Percentiles rank a stretch among this genome's conserved stretches.
Conservation (phyloP, 495 filamentous ascomycete genomes). For the Aspergillus cristatus region DNA sequence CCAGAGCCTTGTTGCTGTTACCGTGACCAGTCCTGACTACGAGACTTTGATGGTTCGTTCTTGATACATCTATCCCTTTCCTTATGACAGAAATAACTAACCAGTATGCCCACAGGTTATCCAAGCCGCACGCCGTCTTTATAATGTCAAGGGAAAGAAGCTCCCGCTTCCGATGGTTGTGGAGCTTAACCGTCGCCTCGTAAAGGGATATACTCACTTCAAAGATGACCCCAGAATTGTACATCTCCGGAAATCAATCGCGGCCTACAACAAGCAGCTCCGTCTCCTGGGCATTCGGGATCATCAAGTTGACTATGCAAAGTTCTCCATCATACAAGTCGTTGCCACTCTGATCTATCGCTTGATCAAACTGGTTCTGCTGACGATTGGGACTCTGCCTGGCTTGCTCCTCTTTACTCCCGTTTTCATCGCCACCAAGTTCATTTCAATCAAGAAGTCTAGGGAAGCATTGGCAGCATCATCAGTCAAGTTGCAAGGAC, state of each 20-base stretch:
- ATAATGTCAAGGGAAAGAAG: slow-evolving; percentile 91
- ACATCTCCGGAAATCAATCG: slow-evolving; percentile 66
- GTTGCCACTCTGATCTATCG: slow-evolving; percentile 73
- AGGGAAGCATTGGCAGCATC: slow-evolving; percentile 84
- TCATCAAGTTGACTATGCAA: slow-evolving; percentile 92
- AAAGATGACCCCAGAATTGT: slow-evolving; percentile 85
- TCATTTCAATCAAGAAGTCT: slow-evolving; percentile 86
- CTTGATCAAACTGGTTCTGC: slow-evolving; percentile 59
- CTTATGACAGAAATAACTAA: slow-evolving; percentile 18
- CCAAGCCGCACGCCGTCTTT: slow-evolving; percentile 87
- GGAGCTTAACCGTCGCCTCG: slow-evolving; percentile 88
- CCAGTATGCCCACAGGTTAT: slow-evolving; percentile 53
- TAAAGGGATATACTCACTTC: slow-evolving; percentile 86
- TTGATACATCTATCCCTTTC: not conserved
- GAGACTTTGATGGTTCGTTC: slow-evolving; percentile 83
- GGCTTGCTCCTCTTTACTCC: slow-evolving; percentile 82
- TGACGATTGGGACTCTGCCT: slow-evolving; percentile 76
- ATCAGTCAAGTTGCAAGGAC: slow-evolving; percentile 85
- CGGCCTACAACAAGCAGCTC: slow-evolving; percentile 81
- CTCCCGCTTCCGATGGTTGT: slow-evolving; percentile 89
- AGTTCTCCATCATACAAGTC: slow-evolving; percentile 65
- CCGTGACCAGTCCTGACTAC: slow-evolving; percentile 88
- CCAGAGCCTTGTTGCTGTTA: slow-evolving; percentile 75
- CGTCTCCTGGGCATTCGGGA: slow-evolving; percentile 79
- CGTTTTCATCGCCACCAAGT: slow-evolving; percentile 82